phyloP scores from a whole-genome alignment of 257 asterid genomes.

The Verbena officinalis region DNA sequence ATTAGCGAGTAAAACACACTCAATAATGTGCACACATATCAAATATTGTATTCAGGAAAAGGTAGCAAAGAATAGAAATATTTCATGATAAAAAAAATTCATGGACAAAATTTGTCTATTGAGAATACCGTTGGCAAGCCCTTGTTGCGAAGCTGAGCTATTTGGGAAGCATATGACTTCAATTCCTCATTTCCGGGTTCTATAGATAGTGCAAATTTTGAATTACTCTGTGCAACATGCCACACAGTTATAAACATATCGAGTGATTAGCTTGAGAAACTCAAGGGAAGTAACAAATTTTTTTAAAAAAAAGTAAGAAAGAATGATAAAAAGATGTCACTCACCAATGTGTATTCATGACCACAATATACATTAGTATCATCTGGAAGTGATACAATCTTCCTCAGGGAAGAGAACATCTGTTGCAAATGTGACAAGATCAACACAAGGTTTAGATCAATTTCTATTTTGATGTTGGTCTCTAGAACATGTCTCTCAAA shows the following conservation, averaged over 20 bases:
- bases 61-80: slow-evolving; percentile 4
- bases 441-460: slow-evolving; percentile 11
- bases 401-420: slow-evolving; percentile 82
- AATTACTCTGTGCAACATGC: slow-evolving; percentile 69
- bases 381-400: slow-evolving; percentile 78
- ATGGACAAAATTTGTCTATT: slow-evolving; percentile 5
- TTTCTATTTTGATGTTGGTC: neutral
- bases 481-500: slow-evolving; percentile 6
- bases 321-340: slow-evolving; percentile 17
- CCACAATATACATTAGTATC: slow-evolving; percentile 86
- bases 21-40: slow-evolving; percentile 3
- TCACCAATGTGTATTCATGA: slow-evolving; percentile 90
- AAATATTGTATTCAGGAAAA: neutral
- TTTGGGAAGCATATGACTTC: slow-evolving; percentile 72
- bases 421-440: slow-evolving; percentile 39
- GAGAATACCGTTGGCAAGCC: slow-evolving; percentile 85
- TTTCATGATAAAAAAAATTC: slow-evolving; percentile 19
- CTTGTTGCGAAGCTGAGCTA: slow-evolving; percentile 62
- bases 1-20: neutral
- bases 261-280: slow-evolving; percentile 24
- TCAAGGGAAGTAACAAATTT: neutral
- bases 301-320: neutral
- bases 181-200: slow-evolving; percentile 81
- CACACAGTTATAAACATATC: slow-evolving; percentile 26
- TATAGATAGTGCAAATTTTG: slow-evolving; percentile 87